A percentile compares a stretch with the other conserved stretches of the same genome.
Evolutionary conservation across 2,329 filamentous ascomycete genomes (phyloP).

Genomic region (Arthroderma sp.): DNA sequence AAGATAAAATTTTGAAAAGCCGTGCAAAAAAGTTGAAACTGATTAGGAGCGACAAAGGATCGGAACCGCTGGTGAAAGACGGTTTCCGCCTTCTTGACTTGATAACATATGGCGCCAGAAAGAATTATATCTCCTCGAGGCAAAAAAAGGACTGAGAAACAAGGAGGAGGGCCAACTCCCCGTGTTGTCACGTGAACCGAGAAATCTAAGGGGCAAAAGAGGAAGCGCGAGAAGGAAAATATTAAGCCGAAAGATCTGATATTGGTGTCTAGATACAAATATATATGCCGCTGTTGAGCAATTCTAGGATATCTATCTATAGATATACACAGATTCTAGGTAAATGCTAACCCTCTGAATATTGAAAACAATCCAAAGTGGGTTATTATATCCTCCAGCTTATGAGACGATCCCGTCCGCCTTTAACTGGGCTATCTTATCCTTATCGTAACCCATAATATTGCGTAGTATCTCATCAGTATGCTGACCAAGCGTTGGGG

Average conservation of each 20-base stretch:
- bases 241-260: neutral
- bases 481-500: constrained; percentile 77
- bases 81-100: too few species aligned
- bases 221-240: neutral
- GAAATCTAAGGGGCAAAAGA: constrained; percentile 1
- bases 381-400: neutral
- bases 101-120: neutral
- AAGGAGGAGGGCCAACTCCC: neutral
- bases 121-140: neutral
- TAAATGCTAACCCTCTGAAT: neutral
- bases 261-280: too few species aligned
- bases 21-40: neutral
- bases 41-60: neutral
- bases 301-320: neutral
- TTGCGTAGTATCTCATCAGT: constrained; percentile 62
- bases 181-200: constrained; percentile 1
- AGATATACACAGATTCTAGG: neutral
- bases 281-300: neutral
- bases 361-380: neutral
- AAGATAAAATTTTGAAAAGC: neutral
- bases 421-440: constrained; percentile 51
- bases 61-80: neutral
- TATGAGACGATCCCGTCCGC: constrained; percentile 54
- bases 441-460: constrained; percentile 48
- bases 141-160: neutral